These are phyloP conservation scores for Podaxis sp. DNA, from an alignment of 768 basidiomycete genomes.

Conservation along the genomic window DNA sequence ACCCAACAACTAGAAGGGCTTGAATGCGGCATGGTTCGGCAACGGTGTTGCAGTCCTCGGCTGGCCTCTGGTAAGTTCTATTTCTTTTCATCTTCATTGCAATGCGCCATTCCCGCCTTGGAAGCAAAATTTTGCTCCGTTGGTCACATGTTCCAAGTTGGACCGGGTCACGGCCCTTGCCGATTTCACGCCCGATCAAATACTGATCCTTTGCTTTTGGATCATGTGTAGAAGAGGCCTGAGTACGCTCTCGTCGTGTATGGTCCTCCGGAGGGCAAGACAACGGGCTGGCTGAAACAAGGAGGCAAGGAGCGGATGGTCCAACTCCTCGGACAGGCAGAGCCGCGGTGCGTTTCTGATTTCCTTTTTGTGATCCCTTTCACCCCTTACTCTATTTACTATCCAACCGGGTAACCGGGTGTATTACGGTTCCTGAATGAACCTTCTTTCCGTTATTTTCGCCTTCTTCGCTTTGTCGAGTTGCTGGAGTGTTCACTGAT, in stretches of 20 bases:
- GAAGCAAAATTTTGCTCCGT: conserved; percentile 28
- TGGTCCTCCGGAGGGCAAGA: conserved; percentile 5
- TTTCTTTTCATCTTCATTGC: background rate
- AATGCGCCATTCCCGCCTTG: conserved; percentile 34
- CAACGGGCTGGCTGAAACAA: conserved; percentile 4
- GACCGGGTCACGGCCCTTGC: conserved; percentile 30
- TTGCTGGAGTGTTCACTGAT: background rate
- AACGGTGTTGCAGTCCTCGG: conserved; percentile 27
- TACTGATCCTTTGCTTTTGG: conserved; percentile 29
- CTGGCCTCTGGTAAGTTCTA: conserved; percentile 30
- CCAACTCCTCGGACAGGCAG: conserved; percentile 1
- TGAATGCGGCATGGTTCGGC: conserved; percentile 33
- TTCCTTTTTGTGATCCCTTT: background rate
- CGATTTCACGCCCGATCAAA: conserved; percentile 27
- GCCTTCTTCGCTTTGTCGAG: background rate
- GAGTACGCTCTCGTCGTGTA: conserved; percentile 12
- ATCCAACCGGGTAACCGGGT: background rate
- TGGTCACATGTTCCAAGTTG: conserved; percentile 30
- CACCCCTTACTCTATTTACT: background rate
- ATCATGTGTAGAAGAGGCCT: conserved; percentile 37
- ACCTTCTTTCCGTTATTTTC: background rate
- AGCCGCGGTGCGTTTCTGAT: conserved; percentile 11
- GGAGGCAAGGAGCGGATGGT: conserved; percentile 1
- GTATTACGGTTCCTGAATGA: background rate
- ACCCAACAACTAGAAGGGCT: conserved; percentile 17